Conservation (phyloP, 176 grass and related monocot genomes). For the Aechmea fasciata region DNA sequence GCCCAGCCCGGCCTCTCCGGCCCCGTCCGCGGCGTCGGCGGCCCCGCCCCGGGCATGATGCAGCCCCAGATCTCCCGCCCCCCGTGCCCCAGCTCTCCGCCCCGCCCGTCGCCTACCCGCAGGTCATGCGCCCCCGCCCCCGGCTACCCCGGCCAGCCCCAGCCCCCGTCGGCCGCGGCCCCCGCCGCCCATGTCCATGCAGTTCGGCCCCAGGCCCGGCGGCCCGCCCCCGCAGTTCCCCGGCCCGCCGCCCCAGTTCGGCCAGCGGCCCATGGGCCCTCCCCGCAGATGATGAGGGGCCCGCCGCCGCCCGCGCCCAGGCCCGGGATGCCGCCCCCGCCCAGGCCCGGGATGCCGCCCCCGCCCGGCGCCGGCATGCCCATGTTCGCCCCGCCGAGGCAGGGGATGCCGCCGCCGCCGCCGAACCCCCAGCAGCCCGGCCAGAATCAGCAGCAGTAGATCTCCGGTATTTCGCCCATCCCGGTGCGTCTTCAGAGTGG, state of each 20-base stretch:
- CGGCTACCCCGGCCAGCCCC: slow-evolving; percentile 14
- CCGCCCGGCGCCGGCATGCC: slow-evolving; percentile 66
- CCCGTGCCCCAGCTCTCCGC: slow-evolving; percentile 73
- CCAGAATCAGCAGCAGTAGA: slow-evolving; percentile 62
- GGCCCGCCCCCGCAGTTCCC: slow-evolving; percentile 46
- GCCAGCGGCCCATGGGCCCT: slow-evolving; percentile 55
- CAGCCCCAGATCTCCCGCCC: slow-evolving; percentile 89
- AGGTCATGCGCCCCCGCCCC: slow-evolving; percentile 44
- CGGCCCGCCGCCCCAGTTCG: slow-evolving; percentile 57
- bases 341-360: slow-evolving; percentile 73
- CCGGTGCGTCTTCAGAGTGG: no score
- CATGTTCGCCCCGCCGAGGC: slow-evolving; percentile 29
- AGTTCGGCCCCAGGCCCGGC: slow-evolving; percentile 54
- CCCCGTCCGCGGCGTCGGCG: slow-evolving; percentile 66
- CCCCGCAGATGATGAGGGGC: slow-evolving; percentile 41
- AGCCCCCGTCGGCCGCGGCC: slow-evolving; percentile 26
- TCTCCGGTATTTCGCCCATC: no score
- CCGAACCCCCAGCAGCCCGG: slow-evolving; percentile 67
- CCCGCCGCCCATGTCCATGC: slow-evolving; percentile 36
- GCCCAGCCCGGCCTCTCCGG: slow-evolving; percentile 75
- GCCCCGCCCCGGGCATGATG: slow-evolving; percentile 88
- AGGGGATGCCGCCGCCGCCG: slow-evolving; percentile 70
- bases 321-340: slow-evolving; percentile 59
- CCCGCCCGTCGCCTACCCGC: slow-evolving; percentile 63
- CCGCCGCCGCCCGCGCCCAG: slow-evolving; percentile 30